Evolutionary conservation across 2,329 filamentous ascomycete species (phyloP), one percentile per base, ranked within the genome.

Genomic region (Curvularia verruculosa): DNA sequence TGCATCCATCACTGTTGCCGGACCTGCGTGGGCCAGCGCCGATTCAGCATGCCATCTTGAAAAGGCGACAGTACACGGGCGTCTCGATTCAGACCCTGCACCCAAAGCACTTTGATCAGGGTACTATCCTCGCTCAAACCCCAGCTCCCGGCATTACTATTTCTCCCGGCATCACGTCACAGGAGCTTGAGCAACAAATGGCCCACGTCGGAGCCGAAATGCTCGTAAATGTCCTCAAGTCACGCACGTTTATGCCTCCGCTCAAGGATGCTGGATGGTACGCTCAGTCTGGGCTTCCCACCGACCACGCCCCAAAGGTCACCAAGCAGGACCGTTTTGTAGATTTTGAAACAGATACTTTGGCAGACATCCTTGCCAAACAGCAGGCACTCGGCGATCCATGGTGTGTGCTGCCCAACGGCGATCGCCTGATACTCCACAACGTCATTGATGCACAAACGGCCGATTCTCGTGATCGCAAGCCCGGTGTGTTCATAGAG

Each of bases 1-100:
- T 99, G 2, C 95, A 99, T 71, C 95, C 95, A 1, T 98, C 94
- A 0, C 78, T 97, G 26, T 84, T 99, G 13, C 94, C 93, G 3
- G 89, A 95, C 72, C 86, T 96, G 57, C 88, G 89, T 56, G 95
- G 95, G 2, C 85, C 95, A 10, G 91, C 95, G 2, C 95, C 95
- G 0, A 82, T 99, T 13, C 89, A 96, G 61, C 90, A 93, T 75
- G 87, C 91, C n/a, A 82, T 98, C 34, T 81, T 98, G 13, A 78
- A 83, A 26, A 79, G 83, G 12, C 80, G 85, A 52, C 69, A 70
- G 0, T 77, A 80, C 57, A 91, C 90, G 0, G 95, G 95, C 23
- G 84, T 97, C 21, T 89, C 90, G 0, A 81, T 99, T 24, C 95
- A 99, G 75, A 98, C 94, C 0, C 83, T 99, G 36, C 87, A 97